Conservation (phyloP, 495 filamentous ascomycete genomes). For the Glarea lozoyensis region DNA sequence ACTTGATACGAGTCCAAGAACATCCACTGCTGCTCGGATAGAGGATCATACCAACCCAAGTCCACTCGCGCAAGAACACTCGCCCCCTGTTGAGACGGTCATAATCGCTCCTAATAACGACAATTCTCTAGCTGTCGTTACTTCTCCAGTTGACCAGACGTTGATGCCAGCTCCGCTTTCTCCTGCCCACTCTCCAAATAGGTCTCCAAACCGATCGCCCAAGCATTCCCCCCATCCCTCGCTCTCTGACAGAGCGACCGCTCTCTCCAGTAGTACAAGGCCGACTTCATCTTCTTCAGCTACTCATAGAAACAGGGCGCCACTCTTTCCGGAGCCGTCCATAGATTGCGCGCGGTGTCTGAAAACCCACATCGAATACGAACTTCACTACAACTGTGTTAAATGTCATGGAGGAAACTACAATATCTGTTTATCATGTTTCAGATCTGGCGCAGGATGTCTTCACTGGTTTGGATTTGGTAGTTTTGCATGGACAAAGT, state of each 20-base stretch:
- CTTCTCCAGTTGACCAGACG: slow-evolving; percentile 9
- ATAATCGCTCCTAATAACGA: slow-evolving; percentile 9
- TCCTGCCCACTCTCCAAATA: too few relatives aligned
- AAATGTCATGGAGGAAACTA: slow-evolving; percentile 59
- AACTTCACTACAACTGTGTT: slow-evolving; percentile 69
- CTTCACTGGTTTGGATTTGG: slow-evolving; percentile 73
- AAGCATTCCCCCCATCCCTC: slow-evolving; percentile 3
- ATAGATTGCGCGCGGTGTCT: slow-evolving; percentile 63
- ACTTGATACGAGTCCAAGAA: too few relatives aligned
- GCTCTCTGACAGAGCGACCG: slow-evolving; percentile 16
- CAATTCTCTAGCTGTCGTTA: slow-evolving; percentile 1
- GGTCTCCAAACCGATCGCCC: too few relatives aligned
- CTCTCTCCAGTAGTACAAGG: slow-evolving; percentile 17
- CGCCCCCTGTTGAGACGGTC: slow-evolving; percentile 18
- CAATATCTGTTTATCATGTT: slow-evolving; percentile 73
- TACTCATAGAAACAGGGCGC: slow-evolving; percentile 24
- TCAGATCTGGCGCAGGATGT: slow-evolving; percentile 64
- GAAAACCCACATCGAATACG: slow-evolving; percentile 63
- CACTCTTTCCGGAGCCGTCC: slow-evolving; percentile 57
- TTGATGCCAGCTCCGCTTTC: slow-evolving; percentile 18
- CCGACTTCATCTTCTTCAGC: slow-evolving; percentile 19
- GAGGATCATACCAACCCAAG: too few relatives aligned
- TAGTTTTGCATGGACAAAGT: slow-evolving; percentile 49
- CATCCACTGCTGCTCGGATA: slow-evolving; percentile 1
- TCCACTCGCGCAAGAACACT: slow-evolving; percentile 8